Conservation (phyloP, 2,329 filamentous ascomycete genomes). For the Colletotrichum cereale region DNA sequence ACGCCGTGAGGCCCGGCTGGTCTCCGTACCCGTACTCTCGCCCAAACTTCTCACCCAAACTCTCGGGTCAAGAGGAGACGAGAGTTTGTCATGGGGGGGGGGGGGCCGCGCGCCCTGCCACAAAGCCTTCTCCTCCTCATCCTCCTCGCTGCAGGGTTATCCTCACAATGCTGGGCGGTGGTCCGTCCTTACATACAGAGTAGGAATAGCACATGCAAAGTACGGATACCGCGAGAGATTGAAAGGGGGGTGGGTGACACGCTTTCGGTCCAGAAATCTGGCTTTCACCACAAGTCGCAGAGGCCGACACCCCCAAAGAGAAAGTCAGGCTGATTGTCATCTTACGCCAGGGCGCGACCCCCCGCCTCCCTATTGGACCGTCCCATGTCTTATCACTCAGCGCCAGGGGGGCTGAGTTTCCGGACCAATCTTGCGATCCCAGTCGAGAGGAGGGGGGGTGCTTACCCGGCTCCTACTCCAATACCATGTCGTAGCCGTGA, state of each 20-base stretch:
- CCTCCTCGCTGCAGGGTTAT: not conserved
- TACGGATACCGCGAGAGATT: not conserved
- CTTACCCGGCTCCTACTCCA: not conserved
- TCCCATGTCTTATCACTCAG: conserved; percentile 12
- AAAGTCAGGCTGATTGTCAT: conserved; percentile 4
- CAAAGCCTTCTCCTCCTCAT: not conserved
- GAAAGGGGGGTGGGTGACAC: not conserved
- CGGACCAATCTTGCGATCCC: conserved; percentile 1
- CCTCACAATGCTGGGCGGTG: too few relatives aligned
- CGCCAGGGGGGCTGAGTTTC: not conserved
- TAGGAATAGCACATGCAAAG: not conserved
- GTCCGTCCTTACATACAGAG: too few relatives aligned
- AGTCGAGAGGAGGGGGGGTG: too few relatives aligned
- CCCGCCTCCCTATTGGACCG: conserved; percentile 7
- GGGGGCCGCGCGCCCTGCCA: conserved; percentile 18
- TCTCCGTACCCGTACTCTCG: not conserved
- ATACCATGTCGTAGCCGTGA: conserved; percentile 27
- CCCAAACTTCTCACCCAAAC: too few relatives aligned
- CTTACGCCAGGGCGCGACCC: not conserved
- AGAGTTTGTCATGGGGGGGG: not conserved
- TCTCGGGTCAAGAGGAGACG: not conserved
- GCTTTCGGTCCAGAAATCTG: not conserved
- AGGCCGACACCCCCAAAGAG: conserved; percentile 10
- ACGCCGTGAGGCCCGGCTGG: too few relatives aligned
- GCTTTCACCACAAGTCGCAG: conserved; percentile 15